Conservation (phyloP, 179 eudicot genomes). For the Dionaea muscipula region DNA sequence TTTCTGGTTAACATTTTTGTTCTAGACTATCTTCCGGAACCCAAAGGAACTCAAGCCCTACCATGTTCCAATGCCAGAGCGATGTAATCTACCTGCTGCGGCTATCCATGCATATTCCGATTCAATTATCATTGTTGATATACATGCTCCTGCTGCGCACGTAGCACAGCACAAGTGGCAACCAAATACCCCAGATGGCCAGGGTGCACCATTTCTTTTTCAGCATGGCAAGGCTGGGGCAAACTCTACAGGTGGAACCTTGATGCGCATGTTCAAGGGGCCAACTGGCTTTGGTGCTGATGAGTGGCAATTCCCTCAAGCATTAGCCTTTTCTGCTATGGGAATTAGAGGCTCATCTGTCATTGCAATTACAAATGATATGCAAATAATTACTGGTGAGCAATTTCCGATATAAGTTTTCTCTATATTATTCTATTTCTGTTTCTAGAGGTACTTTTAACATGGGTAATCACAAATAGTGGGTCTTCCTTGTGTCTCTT, state of each 20-base stretch:
- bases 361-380: conserved; percentile 64
- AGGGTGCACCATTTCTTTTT: conserved; percentile 83
- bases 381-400: conserved; percentile 83
- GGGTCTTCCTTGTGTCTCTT: too few species aligned
- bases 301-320: conserved; percentile 84
- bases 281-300: conserved; percentile 42
- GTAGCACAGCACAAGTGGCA: conserved; percentile 98
- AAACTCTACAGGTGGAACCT: conserved; percentile 57
- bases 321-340: conserved; percentile 67
- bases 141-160: conserved; percentile 83
- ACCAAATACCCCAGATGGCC: conserved; percentile 97
- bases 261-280: conserved; percentile 91
- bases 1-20: conserved; percentile 10
- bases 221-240: conserved; percentile 66
- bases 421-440: not conserved
- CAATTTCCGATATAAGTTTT: conserved; percentile 1
- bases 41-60: conserved; percentile 74
- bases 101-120: conserved; percentile 82
- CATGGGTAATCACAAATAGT: too few species aligned
- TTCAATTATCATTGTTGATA: conserved; percentile 68
- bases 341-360: conserved; percentile 78
- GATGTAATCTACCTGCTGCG: conserved; percentile 96
- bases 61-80: conserved; percentile 63
- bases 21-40: conserved; percentile 83
- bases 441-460: not conserved